Evolutionary conservation across 345 rosid species (phyloP).

Genomic region (Laguncularia racemosa): DNA sequence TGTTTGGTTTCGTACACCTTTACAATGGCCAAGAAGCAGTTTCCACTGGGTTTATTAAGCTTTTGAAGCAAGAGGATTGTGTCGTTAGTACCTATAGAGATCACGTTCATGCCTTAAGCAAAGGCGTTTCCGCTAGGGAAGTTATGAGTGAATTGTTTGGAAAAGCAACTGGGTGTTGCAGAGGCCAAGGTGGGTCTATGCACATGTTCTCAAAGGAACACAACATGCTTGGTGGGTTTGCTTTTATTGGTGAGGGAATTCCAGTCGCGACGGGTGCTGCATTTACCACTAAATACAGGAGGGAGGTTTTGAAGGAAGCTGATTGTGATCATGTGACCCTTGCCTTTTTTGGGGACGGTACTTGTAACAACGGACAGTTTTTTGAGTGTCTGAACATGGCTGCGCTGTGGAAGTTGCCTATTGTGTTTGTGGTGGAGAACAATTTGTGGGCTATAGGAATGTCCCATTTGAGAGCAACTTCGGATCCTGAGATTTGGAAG

Average conservation of each 20-base stretch:
- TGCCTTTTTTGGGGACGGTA: constrained; percentile 57
- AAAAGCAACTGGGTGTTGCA: constrained; percentile 49
- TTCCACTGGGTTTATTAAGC: constrained; percentile 53
- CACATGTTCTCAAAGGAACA: constrained; percentile 60
- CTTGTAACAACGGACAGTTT: constrained; percentile 58
- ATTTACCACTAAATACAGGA: constrained; percentile 36
- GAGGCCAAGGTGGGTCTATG: constrained; percentile 60
- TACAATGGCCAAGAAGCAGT: constrained; percentile 63
- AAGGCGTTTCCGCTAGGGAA: constrained; percentile 49
- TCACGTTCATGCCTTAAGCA: constrained; percentile 51
- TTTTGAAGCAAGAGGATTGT: constrained; percentile 29
- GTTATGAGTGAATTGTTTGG: constrained; percentile 65
- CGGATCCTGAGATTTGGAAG: constrained; percentile 60
- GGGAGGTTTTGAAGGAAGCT: constrained; percentile 37
- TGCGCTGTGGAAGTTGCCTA: constrained; percentile 53
- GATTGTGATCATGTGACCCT: constrained; percentile 39
- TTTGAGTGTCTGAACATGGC: constrained; percentile 66
- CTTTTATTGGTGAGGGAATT: constrained; percentile 59
- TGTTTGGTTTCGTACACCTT: constrained; percentile 61
- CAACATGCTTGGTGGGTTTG: constrained; percentile 51
- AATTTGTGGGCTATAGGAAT: constrained; percentile 66
- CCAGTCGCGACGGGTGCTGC: constrained; percentile 62
- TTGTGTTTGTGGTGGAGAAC: constrained; percentile 56
- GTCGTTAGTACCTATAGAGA: constrained; percentile 49
- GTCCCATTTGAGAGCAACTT: constrained; percentile 56